Base-by-base conservation (phyloP, 192 early-diverging fungal genomes). In the Funneliformis mosseae region DNA sequence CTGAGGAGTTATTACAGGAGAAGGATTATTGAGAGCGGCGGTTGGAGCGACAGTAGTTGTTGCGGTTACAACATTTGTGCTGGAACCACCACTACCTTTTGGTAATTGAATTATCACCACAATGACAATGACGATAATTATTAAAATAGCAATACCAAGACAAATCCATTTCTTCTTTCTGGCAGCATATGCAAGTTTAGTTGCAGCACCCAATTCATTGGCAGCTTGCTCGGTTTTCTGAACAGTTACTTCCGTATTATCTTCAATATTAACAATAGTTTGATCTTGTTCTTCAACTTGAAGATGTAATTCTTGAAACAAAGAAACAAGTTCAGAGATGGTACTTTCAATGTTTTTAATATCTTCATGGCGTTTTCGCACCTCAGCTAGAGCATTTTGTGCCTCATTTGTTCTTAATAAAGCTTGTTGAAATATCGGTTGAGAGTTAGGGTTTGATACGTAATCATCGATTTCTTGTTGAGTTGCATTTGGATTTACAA, bases 261-360 rank as follows among this genome's bases (percentile, higher is more conserved):
- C 81, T 82, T 94, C 94, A 28, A 96, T 93, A 48, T 92, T 85
- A 62, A 92, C 87, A 43, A 97, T 80, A 50, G 91, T 80, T 46
- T 94, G 92, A 41, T 89, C 95, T 78, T 96, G 95, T 1, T 90
- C 88, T 43, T 89, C 88, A 0, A 96, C 92, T 28, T 96, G 84
- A 42, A 95, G 94, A 45, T 94, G 88, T 94, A 97, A 96, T 79
- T 97, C 95, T 46, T 93, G 90, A 75, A 96, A 97, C 42, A 97
- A 84, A 87, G 96, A 92, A 85, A 95, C 94, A 61, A 97, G 85
- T 89, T 97, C 95, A 90, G 94, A 80, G 82, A 96, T 95, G 9
- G 92, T 94, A 80, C 89, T 90, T 86, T 97, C 96, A 83, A 97
- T 96, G 84, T 92, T 89, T 80, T 95, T 88, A 76, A 97, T 94